These are phyloP conservation scores for Tricholoma bakamatsutake DNA, from an alignment of 768 basidiomycete genomes.

Conservation along the genomic window DNA sequence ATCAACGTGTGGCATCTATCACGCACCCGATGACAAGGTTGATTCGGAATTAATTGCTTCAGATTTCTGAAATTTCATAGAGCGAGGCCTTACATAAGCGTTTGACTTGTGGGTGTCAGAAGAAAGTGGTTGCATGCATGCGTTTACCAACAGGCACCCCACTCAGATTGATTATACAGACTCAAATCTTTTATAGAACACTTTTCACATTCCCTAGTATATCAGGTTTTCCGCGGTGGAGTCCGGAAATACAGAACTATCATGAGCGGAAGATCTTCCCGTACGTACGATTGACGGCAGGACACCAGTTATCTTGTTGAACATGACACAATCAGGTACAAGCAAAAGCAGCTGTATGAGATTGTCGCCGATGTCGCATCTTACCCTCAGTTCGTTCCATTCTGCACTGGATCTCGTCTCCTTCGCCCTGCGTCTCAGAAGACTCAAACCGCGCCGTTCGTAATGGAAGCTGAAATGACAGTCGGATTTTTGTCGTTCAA, in stretches of 20 bases:
- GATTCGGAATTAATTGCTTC: neutral
- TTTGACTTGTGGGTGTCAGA: neutral
- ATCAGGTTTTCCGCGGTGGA: conserved; percentile 37
- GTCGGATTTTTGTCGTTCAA: conserved; percentile 85
- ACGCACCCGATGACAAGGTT: neutral
- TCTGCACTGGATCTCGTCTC: conserved; percentile 72
- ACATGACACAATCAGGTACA: conserved; percentile 49
- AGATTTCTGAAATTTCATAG: no score
- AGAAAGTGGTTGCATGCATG: neutral
- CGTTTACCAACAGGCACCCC: conserved; percentile 6
- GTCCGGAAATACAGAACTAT: conserved; percentile 54
- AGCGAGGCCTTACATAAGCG: conserved; percentile 9
- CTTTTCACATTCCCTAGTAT: conserved; percentile 50
- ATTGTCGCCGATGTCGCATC: conserved; percentile 85
- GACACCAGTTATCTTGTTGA: conserved; percentile 4
- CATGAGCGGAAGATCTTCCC: conserved; percentile 84
- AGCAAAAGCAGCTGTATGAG: conserved; percentile 70
- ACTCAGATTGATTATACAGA: conserved; percentile 2
- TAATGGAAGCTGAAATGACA: conserved; percentile 79
- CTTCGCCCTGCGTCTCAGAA: conserved; percentile 29
- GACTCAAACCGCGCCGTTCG: conserved; percentile 21
- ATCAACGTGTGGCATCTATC: neutral
- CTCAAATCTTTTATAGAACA: conserved; percentile 16
- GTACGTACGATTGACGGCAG: conserved; percentile 43
- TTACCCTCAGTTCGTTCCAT: conserved; percentile 85